Evolutionary conservation across 805 yeast genomes (phyloP).

Genomic region (Monosporozyma aerobia): DNA sequence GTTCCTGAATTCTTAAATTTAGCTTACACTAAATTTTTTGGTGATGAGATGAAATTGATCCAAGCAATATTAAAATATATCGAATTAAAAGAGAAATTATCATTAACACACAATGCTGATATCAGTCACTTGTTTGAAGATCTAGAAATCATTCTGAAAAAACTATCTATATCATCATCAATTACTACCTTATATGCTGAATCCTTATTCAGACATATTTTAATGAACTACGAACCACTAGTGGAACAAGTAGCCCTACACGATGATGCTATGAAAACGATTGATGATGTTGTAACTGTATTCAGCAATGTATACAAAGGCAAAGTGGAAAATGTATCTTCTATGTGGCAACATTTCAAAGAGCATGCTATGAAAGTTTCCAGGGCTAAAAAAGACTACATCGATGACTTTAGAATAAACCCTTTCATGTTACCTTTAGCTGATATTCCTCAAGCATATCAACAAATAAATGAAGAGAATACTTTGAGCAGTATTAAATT

Average conservation of each 20-base stretch:
- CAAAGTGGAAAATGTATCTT: not conserved
- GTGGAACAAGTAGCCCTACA: not conserved
- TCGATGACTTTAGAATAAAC: not conserved
- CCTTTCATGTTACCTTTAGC: slow-evolving; percentile 19
- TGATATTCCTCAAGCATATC: slow-evolving; percentile 15
- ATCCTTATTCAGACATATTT: not conserved
- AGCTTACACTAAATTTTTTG: not conserved
- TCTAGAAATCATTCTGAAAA: not conserved
- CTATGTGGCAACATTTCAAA: not conserved
- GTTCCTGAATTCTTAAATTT: not conserved
- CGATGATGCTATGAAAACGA: not conserved
- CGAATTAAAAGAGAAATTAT: not conserved
- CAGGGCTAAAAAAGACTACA: not conserved
- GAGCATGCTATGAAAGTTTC: not conserved
- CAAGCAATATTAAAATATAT: not conserved
- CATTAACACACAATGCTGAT: not conserved
- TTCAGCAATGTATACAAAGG: not conserved
- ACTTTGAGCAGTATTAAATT: slow-evolving; percentile 4
- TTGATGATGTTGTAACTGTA: not conserved
- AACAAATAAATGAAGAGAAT: not conserved
- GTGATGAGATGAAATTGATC: not conserved
- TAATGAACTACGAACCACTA: not conserved
- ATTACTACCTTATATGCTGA: not conserved
- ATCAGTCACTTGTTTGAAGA: not conserved
- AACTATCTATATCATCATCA: not conserved